These are phyloP conservation scores for Trametes cingulata DNA, from an alignment of 768 basidiomycete genomes.

Conservation along the genomic window DNA sequence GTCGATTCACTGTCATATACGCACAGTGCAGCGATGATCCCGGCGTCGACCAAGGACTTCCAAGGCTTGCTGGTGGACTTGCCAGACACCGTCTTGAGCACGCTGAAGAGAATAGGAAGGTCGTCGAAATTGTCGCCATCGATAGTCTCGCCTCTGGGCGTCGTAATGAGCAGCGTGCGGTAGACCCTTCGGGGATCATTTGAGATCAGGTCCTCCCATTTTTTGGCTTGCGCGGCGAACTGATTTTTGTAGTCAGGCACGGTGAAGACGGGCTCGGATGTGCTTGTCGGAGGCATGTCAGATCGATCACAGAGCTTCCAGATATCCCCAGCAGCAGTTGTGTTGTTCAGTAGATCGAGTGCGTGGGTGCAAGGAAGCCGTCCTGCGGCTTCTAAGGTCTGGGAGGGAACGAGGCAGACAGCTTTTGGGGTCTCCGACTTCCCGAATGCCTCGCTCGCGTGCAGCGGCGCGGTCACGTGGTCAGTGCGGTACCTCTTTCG, in stretches of 20 bases:
- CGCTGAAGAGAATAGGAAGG: neutral
- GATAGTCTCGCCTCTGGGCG: neutral
- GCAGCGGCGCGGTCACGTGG: neutral
- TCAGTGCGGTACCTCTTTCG: too few species aligned
- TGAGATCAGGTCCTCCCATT: constrained; percentile 4
- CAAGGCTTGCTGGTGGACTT: neutral
- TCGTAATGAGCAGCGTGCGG: neutral
- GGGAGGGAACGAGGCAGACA: neutral
- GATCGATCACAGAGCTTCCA: neutral
- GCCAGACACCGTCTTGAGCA: neutral
- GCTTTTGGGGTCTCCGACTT: neutral
- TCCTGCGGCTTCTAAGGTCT: neutral
- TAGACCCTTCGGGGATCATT: constrained; percentile 5
- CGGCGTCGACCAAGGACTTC: constrained; percentile 2
- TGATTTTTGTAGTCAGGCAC: neutral
- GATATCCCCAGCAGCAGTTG: neutral
- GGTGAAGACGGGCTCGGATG: neutral
- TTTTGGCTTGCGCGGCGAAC: neutral
- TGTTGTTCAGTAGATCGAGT: neutral
- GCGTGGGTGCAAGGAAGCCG: neutral
- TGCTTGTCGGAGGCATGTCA: neutral
- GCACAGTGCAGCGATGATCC: neutral
- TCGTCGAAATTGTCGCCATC: constrained; percentile 7
- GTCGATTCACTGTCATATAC: neutral
- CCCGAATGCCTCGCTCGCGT: too few species aligned